A percentile compares a stretch with the other conserved stretches of the same genome.
Evolutionary conservation across 2,329 filamentous ascomycete genomes (phyloP).

Genomic region (Pestalotiopsis sp.): DNA sequence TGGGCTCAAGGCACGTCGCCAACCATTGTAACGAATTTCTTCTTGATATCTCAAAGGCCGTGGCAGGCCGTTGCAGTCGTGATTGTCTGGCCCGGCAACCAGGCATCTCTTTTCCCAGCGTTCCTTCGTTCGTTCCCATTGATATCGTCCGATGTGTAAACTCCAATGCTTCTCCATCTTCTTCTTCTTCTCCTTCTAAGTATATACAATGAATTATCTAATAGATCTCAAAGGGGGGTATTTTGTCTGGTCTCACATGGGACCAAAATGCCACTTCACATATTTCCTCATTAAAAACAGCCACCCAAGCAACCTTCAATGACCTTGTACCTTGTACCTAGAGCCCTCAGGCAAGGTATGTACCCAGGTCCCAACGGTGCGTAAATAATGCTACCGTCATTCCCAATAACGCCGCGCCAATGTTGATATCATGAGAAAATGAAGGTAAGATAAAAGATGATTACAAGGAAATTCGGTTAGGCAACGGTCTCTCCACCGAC

Average conservation of each 20-base stretch:
- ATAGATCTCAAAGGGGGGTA: slow-evolving; percentile 13
- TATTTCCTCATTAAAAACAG: slow-evolving; percentile 1
- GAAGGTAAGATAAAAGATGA: neutral
- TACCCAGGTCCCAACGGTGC: neutral
- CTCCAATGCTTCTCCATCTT: neutral
- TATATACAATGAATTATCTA: slow-evolving; percentile 19
- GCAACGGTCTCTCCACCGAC: neutral
- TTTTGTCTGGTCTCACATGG: slow-evolving; percentile 8
- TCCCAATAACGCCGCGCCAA: slow-evolving; percentile 13
- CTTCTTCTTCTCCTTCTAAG: neutral
- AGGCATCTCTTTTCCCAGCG: neutral
- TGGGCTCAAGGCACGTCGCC: neutral
- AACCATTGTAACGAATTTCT: neutral
- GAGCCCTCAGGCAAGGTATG: neutral
- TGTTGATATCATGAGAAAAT: slow-evolving; percentile 8
- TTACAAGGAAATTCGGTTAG: neutral
- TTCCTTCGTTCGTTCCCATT: neutral
- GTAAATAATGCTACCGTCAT: slow-evolving; percentile 7
- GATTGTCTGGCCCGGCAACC: neutral
- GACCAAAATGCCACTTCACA: slow-evolving; percentile 11
- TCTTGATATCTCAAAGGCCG: neutral
- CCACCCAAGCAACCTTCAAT: neutral
- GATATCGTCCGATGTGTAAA: neutral
- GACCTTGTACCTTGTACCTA: neutral
- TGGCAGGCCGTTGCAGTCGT: neutral